Evolutionary conservation across 2,329 filamentous ascomycete genomes (phyloP).

Genomic region (Aspergillus sp.): DNA sequence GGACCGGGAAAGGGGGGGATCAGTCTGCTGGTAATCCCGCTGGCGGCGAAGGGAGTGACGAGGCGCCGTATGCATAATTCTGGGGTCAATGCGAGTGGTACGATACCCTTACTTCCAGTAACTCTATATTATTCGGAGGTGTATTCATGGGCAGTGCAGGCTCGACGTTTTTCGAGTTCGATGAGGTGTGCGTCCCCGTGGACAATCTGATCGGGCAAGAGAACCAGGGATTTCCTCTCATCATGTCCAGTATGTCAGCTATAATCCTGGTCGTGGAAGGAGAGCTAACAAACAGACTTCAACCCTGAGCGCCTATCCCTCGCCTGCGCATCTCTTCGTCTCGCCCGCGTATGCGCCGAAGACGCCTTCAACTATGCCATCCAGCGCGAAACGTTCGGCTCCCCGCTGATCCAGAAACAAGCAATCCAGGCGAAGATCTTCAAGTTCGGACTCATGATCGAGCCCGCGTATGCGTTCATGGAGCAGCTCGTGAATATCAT

Average conservation of each 20-base stretch:
- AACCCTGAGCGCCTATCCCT: conserved; percentile 75
- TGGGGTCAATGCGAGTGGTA: conserved; percentile 68
- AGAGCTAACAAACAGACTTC: conserved; percentile 56
- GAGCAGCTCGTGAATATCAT: conserved; percentile 65
- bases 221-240: conserved; percentile 71
- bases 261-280: neutral
- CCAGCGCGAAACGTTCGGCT: conserved; percentile 67
- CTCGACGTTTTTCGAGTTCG: conserved; percentile 69
- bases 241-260: conserved; percentile 63
- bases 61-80: conserved; percentile 61
- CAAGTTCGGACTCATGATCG: conserved; percentile 64
- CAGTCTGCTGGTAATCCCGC: conserved; percentile 68
- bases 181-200: conserved; percentile 71
- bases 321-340: conserved; percentile 65
- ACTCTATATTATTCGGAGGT: neutral
- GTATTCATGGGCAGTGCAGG: conserved; percentile 29
- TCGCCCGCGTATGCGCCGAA: conserved; percentile 63
- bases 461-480: conserved; percentile 64
- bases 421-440: conserved; percentile 65
- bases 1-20: conserved; percentile 64
- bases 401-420: conserved; percentile 61
- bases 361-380: conserved; percentile 66
- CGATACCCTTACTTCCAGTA: neutral
- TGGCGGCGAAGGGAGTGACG: conserved; percentile 65
- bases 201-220: conserved; percentile 72